phyloP scores from a whole-genome alignment of 2,329 filamentous ascomycete species.

The Polychaeton citri region DNA sequence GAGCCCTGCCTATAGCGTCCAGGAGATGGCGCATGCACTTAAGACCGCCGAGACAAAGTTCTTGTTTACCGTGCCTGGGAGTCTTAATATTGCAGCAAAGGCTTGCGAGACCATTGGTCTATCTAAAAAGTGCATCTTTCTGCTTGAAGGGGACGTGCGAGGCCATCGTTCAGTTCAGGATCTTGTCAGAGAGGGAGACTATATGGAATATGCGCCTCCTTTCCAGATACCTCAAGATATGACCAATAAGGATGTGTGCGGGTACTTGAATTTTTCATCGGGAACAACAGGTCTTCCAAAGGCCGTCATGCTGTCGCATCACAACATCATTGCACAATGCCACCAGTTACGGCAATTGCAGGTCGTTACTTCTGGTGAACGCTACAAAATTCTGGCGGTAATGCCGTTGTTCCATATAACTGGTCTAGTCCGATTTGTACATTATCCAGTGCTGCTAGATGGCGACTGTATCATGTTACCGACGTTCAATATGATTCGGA shows the following conservation, averaged over 20 bases:
- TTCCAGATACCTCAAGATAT: conserved; percentile 38
- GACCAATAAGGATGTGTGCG: conserved; percentile 38
- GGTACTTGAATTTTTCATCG: conserved; percentile 37
- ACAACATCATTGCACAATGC: conserved; percentile 45
- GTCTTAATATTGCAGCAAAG: conserved; percentile 37
- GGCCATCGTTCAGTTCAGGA: conserved; percentile 35
- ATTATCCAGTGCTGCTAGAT: conserved; percentile 48
- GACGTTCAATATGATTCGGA: conserved; percentile 44
- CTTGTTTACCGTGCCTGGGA: conserved; percentile 41
- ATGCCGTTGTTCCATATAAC: conserved; percentile 50
- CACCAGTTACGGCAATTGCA: conserved; percentile 40
- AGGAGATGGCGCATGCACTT: conserved; percentile 52
- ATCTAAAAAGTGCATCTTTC: conserved; percentile 35
- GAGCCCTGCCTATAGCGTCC: conserved; percentile 49
- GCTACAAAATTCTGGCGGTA: conserved; percentile 39
- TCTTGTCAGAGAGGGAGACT: conserved; percentile 26
- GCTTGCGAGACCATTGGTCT: conserved; percentile 42
- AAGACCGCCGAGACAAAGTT: conserved; percentile 43
- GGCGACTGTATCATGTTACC: conserved; percentile 50
- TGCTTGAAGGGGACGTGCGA: conserved; percentile 38
- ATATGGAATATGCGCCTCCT: conserved; percentile 26
- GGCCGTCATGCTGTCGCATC: conserved; percentile 36
- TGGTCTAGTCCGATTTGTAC: conserved; percentile 47
- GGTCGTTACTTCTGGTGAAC: conserved; percentile 31
- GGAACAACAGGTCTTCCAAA: conserved; percentile 32